These are phyloP conservation scores for Amylocarpus encephaloides DNA, from an alignment of 2,329 filamentous ascomycete species.

Conservation along the genomic window DNA sequence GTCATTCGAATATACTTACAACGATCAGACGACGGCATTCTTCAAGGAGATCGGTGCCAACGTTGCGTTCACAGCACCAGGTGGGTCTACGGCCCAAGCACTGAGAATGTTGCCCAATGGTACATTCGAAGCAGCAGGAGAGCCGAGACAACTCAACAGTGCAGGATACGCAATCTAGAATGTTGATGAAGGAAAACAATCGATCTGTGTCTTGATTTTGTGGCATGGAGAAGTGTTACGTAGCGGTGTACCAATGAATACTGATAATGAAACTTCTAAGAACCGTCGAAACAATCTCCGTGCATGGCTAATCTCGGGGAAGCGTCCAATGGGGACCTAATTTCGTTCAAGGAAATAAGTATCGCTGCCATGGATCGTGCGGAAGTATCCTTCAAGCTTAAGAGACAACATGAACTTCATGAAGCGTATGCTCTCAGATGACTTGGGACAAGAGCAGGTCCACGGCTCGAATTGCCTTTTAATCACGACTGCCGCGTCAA, in stretches of 20 bases:
- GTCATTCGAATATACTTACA: slow-evolving; percentile 53
- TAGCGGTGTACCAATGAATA: neutral
- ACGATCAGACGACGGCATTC: slow-evolving; percentile 54
- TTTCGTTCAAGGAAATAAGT: too few relatives aligned
- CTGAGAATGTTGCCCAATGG: slow-evolving; percentile 56
- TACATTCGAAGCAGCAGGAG: slow-evolving; percentile 69
- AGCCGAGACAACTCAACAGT: slow-evolving; percentile 66
- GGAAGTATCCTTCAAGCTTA: too few relatives aligned
- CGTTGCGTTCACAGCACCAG: slow-evolving; percentile 51
- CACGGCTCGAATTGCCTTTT: slow-evolving; percentile 5
- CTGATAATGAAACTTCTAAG: neutral
- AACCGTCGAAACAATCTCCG: too few relatives aligned
- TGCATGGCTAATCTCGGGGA: too few relatives aligned
- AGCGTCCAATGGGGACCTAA: too few relatives aligned
- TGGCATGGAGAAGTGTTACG: neutral
- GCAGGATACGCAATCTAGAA: slow-evolving; percentile 53
- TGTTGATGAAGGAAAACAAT: neutral
- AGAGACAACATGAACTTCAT: too few relatives aligned
- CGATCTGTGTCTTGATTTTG: neutral
- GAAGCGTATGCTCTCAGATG: too few relatives aligned
- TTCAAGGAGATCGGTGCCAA: slow-evolving; percentile 53
- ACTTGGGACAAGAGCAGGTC: neutral
- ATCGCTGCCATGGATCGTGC: too few relatives aligned
- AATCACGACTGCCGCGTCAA: neutral
- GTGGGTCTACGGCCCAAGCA: slow-evolving; percentile 55